These are phyloP conservation scores for Phytophthora foliorum DNA, from an alignment of 352 stramenopile genomes.

Conservation along the genomic window DNA sequence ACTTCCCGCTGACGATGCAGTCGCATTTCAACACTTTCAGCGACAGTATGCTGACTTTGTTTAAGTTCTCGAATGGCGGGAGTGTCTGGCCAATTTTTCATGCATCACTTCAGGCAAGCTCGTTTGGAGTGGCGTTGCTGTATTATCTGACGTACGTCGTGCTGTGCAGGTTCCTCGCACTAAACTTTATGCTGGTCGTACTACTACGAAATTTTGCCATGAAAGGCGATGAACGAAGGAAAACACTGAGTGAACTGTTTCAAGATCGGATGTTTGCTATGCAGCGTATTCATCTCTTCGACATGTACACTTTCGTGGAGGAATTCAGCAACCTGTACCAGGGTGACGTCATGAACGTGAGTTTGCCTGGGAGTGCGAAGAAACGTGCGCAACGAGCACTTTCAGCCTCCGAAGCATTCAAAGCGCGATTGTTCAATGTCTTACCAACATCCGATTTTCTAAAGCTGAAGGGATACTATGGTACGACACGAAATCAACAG, in stretches of 20 bases:
- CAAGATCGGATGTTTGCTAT: slow-evolving; percentile 85
- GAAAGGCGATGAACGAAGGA: slow-evolving; percentile 86
- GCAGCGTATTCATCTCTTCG: slow-evolving; percentile 81
- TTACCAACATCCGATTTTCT: slow-evolving; percentile 74
- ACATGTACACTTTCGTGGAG: slow-evolving; percentile 81
- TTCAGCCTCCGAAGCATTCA: slow-evolving; percentile 70
- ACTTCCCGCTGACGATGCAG: slow-evolving; percentile 73
- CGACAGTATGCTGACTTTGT: slow-evolving; percentile 86
- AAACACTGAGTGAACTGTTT: slow-evolving; percentile 76
- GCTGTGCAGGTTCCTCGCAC: slow-evolving; percentile 68
- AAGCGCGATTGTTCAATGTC: slow-evolving; percentile 64
- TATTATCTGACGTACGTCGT: slow-evolving; percentile 87
- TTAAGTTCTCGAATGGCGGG: slow-evolving; percentile 87
- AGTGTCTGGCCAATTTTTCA: slow-evolving; percentile 88
- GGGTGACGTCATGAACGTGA: slow-evolving; percentile 84
- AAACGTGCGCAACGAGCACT: slow-evolving; percentile 68
- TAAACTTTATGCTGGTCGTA: slow-evolving; percentile 91
- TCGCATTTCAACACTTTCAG: slow-evolving; percentile 89
- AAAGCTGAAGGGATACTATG: slow-evolving; percentile 69
- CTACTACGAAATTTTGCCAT: slow-evolving; percentile 87
- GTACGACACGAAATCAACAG: slow-evolving; percentile 27
- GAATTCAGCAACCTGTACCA: slow-evolving; percentile 82
- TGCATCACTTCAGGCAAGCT: slow-evolving; percentile 67
- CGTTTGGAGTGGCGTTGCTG: slow-evolving; percentile 61
- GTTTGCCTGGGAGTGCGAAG: slow-evolving; percentile 63